A percentile compares a stretch with the other conserved stretches of the same genome.
phyloP scores from a whole-genome alignment of 495 filamentous ascomycete species.

The Aspergillus ellipticus region DNA sequence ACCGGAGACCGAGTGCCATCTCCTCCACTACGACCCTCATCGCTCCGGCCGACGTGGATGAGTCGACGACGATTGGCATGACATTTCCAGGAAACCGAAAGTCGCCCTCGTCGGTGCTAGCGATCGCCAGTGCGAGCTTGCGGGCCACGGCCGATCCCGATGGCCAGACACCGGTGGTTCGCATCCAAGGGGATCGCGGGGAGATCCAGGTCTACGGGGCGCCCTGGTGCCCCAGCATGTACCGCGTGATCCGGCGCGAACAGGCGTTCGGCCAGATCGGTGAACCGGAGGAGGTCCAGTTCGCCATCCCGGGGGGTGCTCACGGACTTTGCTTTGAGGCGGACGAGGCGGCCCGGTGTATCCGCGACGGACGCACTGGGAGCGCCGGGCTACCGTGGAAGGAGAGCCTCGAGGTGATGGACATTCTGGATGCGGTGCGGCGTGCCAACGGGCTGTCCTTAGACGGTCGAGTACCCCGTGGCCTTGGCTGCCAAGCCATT shows the following conservation, averaged over 20 bases:
- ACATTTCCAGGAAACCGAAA: constrained; percentile 55
- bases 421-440: constrained; percentile 66
- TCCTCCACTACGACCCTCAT: constrained; percentile 60
- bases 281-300: constrained; percentile 46
- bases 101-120: constrained; percentile 39
- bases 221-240: constrained; percentile 59
- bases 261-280: constrained; percentile 19
- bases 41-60: constrained; percentile 63
- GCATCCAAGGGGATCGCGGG: constrained; percentile 70
- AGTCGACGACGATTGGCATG: constrained; percentile 62
- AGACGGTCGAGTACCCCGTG: background rate
- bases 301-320: constrained; percentile 52
- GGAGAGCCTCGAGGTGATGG: constrained; percentile 76
- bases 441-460: constrained; percentile 2
- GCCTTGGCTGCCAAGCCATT: background rate
- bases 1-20: constrained; percentile 38
- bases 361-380: constrained; percentile 66
- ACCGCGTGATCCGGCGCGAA: constrained; percentile 41
- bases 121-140: constrained; percentile 62
- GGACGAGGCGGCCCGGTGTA: constrained; percentile 67
- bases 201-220: constrained; percentile 70
- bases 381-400: constrained; percentile 60
- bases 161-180: constrained; percentile 52
- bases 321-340: constrained; percentile 84
- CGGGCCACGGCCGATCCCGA: constrained; percentile 58